Percentiles rank a stretch among this genome's conserved stretches.
Evolutionary conservation across 1,139 yeast species (phyloP).

Genomic region (Debaryomyces sp.): DNA sequence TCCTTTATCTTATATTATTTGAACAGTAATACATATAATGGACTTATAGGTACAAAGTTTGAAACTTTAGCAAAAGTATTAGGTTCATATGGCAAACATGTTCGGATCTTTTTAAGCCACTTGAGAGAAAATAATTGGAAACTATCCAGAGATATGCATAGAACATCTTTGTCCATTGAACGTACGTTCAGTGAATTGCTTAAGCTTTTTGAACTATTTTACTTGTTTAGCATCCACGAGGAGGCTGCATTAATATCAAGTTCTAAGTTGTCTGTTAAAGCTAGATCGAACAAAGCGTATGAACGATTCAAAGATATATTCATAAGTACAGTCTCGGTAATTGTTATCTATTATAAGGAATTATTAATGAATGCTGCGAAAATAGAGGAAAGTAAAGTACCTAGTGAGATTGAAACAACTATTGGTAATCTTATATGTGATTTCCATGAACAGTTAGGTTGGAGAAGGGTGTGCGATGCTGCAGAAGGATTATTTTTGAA

Average conservation of each 20-base stretch:
- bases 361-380: conserved; percentile 6
- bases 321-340: conserved; percentile 42
- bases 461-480: conserved; percentile 66
- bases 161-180: background rate
- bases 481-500: conserved; percentile 64
- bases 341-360: conserved; percentile 36
- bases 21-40: conserved; percentile 14
- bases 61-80: conserved; percentile 30
- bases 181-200: conserved; percentile 20
- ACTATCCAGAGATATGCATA: conserved; percentile 11
- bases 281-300: conserved; percentile 32
- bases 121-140: conserved; percentile 26
- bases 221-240: conserved; percentile 50
- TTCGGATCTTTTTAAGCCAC: conserved; percentile 24
- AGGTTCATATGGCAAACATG: conserved; percentile 35
- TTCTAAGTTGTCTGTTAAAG: conserved; percentile 30
- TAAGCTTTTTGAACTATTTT: conserved; percentile 42
- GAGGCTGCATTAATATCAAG: conserved; percentile 49
- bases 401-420: conserved; percentile 9
- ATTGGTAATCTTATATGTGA: conserved; percentile 52
- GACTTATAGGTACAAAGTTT: conserved; percentile 16
- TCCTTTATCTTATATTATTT: conserved; percentile 29
- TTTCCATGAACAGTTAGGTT: conserved; percentile 76
- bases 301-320: conserved; percentile 56
- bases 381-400: background rate